phyloP scores from a whole-genome alignment of 179 eudicot genomes.

The Beta macrorhiza region DNA sequence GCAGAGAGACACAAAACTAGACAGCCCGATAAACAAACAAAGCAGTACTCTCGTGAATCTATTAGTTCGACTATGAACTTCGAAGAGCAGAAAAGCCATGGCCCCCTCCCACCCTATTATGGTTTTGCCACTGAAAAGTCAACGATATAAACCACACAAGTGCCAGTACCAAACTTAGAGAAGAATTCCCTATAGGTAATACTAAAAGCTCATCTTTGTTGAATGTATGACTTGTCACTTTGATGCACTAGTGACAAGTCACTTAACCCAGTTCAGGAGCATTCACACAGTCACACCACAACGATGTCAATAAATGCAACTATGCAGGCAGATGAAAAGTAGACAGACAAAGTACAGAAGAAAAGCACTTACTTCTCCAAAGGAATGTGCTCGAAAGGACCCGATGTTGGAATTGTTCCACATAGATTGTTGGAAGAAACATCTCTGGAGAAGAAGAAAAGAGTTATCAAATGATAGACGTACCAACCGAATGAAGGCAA shows the following conservation, averaged over 20 bases:
- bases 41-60: not conserved
- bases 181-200: not conserved
- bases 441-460: conserved; percentile 45
- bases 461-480: not conserved
- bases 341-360: conserved; percentile 17
- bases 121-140: not conserved
- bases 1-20: not conserved
- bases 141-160: not conserved
- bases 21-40: not conserved
- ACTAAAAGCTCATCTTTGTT: not conserved
- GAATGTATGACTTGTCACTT: not conserved
- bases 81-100: not conserved
- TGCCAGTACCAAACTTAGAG: not conserved
- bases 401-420: conserved; percentile 86
- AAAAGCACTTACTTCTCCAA: conserved; percentile 65
- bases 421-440: conserved; percentile 78
- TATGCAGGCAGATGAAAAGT: not conserved
- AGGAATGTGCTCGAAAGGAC: conserved; percentile 84
- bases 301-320: not conserved
- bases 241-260: not conserved
- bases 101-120: not conserved
- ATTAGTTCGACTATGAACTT: not conserved
- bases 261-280: not conserved
- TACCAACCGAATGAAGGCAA: conserved; percentile 1
- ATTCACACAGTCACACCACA: not conserved